Percentiles rank a stretch among this genome's conserved stretches.
These are phyloP conservation scores for Debaryomyces fabryi DNA, from an alignment of 1,139 yeast species.

Conservation along the genomic window DNA sequence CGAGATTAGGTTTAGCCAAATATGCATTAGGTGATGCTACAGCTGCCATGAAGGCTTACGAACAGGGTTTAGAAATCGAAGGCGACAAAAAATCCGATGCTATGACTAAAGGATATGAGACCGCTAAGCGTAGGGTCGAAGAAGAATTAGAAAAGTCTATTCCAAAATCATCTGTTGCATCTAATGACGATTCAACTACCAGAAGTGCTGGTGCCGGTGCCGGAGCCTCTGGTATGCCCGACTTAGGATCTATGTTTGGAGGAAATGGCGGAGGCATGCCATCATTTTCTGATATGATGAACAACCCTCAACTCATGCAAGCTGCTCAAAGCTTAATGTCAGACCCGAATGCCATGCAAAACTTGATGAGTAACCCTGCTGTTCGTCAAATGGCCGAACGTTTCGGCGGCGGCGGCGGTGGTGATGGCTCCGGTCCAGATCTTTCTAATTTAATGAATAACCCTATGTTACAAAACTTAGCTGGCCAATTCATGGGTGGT, in stretches of 20 bases:
- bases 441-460: slow-evolving; percentile 75
- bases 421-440: slow-evolving; percentile 51
- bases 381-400: slow-evolving; percentile 75
- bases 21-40: slow-evolving; percentile 88
- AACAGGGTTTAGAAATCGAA: slow-evolving; percentile 82
- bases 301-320: slow-evolving; percentile 87
- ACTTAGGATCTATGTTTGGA: slow-evolving; percentile 63
- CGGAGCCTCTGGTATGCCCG: slow-evolving; percentile 74
- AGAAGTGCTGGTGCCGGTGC: slow-evolving; percentile 40
- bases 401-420: slow-evolving; percentile 62
- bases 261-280: slow-evolving; percentile 63
- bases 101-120: slow-evolving; percentile 91
- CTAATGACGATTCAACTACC: slow-evolving; percentile 21
- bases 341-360: slow-evolving; percentile 77
- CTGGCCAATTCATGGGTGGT: slow-evolving; percentile 58
- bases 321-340: slow-evolving; percentile 94
- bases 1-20: slow-evolving; percentile 91
- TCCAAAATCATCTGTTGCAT: slow-evolving; percentile 30
- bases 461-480: slow-evolving; percentile 74
- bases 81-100: slow-evolving; percentile 85
- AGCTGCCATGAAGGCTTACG: slow-evolving; percentile 89
- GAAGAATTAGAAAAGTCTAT: slow-evolving; percentile 61
- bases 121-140: slow-evolving; percentile 84
- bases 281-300: slow-evolving; percentile 61
- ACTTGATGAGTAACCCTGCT: slow-evolving; percentile 81